Percentiles rank a stretch among this genome's conserved stretches.
These are phyloP conservation scores for Cercospora citrullina DNA, from an alignment of 2,329 filamentous ascomycete species.

Conservation along the genomic window DNA sequence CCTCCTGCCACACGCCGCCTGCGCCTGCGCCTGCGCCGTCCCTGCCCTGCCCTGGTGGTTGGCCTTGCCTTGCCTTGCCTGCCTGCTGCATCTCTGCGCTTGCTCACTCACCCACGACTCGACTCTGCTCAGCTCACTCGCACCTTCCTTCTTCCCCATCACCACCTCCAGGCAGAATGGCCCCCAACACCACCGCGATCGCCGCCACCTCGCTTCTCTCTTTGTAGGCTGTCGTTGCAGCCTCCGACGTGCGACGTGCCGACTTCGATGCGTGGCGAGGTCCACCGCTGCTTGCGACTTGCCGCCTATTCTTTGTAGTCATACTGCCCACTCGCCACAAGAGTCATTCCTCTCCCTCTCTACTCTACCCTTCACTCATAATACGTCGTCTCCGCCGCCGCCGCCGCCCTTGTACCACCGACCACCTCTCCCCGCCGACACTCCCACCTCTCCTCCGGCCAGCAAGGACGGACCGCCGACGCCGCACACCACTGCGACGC, in stretches of 20 bases:
- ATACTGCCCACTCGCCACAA: conserved; percentile 10
- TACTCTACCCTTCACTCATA: background rate
- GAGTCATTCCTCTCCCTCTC: background rate
- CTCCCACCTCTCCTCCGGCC: conserved; percentile 9
- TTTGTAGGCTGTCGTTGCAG: conserved; percentile 1
- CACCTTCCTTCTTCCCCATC: conserved; percentile 52
- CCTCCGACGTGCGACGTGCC: background rate
- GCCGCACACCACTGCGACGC: conserved; percentile 11
- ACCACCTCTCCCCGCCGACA: conserved; percentile 1
- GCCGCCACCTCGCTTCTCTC: conserved; percentile 4
- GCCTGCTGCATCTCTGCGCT: background rate
- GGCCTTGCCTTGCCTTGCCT: background rate
- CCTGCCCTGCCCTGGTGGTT: background rate
- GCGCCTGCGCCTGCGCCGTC: background rate
- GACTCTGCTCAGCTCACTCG: conserved; percentile 33
- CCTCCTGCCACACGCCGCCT: conserved; percentile 1
- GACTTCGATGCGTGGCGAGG: conserved; percentile 4
- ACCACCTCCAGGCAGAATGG: conserved; percentile 4
- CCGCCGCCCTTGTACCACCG: background rate
- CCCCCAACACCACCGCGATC: conserved; percentile 5
- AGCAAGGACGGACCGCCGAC: conserved; percentile 23
- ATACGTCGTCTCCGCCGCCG: background rate
- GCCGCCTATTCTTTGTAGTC: conserved; percentile 14
- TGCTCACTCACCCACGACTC: background rate
- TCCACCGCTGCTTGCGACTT: conserved; percentile 8